Evolutionary conservation across 2,329 filamentous ascomycete genomes (phyloP).

Genomic region (Venturia oleaginea): DNA sequence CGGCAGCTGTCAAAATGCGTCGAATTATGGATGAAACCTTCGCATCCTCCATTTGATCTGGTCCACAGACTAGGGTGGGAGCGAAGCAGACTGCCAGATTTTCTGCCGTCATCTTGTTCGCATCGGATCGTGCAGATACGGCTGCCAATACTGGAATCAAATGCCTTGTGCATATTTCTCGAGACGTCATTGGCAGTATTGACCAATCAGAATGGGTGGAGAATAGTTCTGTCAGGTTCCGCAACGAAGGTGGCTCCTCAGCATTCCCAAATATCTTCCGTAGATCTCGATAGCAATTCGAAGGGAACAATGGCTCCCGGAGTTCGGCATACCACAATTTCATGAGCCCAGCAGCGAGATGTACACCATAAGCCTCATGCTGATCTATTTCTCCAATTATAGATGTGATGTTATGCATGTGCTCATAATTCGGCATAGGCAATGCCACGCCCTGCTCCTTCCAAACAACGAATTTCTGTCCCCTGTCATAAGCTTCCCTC

Average conservation of each 20-base stretch:
- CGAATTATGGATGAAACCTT: slow-evolving; percentile 44
- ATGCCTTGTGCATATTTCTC: slow-evolving; percentile 41
- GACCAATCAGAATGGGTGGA: slow-evolving; percentile 38
- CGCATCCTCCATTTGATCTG: slow-evolving; percentile 46
- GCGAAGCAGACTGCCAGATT: slow-evolving; percentile 48
- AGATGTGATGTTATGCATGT: slow-evolving; percentile 28
- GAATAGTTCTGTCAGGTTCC: slow-evolving; percentile 37
- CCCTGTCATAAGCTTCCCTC: slow-evolving; percentile 46
- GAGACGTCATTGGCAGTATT: slow-evolving; percentile 35
- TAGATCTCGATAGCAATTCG: slow-evolving; percentile 38
- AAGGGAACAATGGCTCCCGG: slow-evolving; percentile 42
- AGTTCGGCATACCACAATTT: slow-evolving; percentile 48
- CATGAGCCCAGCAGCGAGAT: slow-evolving; percentile 44
- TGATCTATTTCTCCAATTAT: slow-evolving; percentile 38
- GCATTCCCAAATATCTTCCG: slow-evolving; percentile 33
- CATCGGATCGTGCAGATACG: slow-evolving; percentile 35
- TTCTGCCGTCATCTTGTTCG: slow-evolving; percentile 47
- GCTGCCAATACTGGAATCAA: slow-evolving; percentile 42
- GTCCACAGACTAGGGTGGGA: slow-evolving; percentile 42
- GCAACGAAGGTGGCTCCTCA: slow-evolving; percentile 30
- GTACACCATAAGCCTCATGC: slow-evolving; percentile 44
- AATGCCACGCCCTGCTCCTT: slow-evolving; percentile 33
- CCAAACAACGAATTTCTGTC: slow-evolving; percentile 46
- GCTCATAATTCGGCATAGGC: slow-evolving; percentile 25
- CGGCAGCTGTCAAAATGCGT: slow-evolving; percentile 39